Base-by-base conservation (phyloP, 805 yeast species). In the Saccharomycopsis amapae region DNA sequence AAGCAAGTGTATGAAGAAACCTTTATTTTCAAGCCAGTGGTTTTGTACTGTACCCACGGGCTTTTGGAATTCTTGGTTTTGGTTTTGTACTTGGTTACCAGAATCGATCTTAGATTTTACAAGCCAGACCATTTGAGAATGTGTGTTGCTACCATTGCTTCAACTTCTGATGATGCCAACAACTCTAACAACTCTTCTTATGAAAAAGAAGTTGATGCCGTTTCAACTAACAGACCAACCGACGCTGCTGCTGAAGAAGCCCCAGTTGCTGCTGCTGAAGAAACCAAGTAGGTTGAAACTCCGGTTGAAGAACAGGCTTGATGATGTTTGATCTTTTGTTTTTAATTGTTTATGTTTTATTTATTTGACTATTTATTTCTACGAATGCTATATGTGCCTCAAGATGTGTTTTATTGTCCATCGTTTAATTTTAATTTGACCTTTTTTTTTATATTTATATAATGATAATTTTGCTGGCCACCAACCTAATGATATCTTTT, bases 31-130 rank as follows among this genome's bases (percentile, higher is more conserved):
- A 62, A 67, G 48, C 78, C 80, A 13, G 76, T 73, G 37, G 78
- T 76, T 20, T 75, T 80, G 77, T 83, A 81, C 60, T 66, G 79
- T 25, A 64, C 75, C 54, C 82, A 85, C 77, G 89, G 90, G 28
- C 74, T 72, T 3, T 65, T 80, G 40, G 93, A 84, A 64, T 65
- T 69, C 0, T 55, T 80, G 24, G 76, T 79, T 46, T 73, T 79
- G 52, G 44, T 77, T 7, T 51, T 79, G 28, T 81, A 79, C 58
- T 59, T 84, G 45, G 56, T 79, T 30, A 78, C 79, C 15, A 73
- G 94, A 60, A 76, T 80, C 42, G 93, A 84, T 60, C 68, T 84
- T 56, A 71, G 93, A 60, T 84, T 84, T 64, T 84, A 84, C 70
- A 78, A 85, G 62, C 90, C 93, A 15, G 89, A 82, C 60, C 40